Conservation (phyloP, 208 protist genomes). For the Trypanosoma conorhini region DNA sequence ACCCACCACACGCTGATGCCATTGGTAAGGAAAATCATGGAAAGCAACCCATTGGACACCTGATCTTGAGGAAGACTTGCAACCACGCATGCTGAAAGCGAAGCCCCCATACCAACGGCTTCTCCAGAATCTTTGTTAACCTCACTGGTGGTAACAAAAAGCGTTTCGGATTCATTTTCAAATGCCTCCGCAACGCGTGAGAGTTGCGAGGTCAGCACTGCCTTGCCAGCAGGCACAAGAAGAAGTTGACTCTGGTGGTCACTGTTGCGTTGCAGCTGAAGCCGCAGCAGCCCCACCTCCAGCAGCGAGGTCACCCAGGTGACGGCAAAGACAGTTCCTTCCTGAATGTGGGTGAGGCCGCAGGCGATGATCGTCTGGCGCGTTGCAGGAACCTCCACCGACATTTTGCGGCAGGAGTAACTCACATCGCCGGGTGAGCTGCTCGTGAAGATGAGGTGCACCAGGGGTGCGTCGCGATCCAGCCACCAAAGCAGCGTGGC, state of each 20-base stretch:
- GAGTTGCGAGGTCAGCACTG: constrained; percentile 43
- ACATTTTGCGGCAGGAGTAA: constrained; percentile 59
- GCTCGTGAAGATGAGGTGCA: constrained; percentile 65
- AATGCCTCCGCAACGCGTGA: constrained; percentile 23
- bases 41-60: constrained; percentile 17
- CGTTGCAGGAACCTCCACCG: constrained; percentile 53
- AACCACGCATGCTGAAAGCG: constrained; percentile 19
- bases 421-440: constrained; percentile 42
- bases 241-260: constrained; percentile 54
- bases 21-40: constrained; percentile 60
- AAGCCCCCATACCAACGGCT: background rate
- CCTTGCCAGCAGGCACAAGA: constrained; percentile 42
- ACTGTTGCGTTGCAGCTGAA: constrained; percentile 58
- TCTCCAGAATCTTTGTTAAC: background rate
- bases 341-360: constrained; percentile 53
- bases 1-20: constrained; percentile 62
- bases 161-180: constrained; percentile 11
- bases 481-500: constrained; percentile 79
- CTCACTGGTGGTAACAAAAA: background rate
- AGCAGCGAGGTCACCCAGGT: constrained; percentile 52
- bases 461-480: constrained; percentile 40
- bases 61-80: constrained; percentile 9
- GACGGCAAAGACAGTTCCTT: constrained; percentile 48
- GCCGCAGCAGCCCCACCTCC: constrained; percentile 37
- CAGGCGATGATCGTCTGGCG: constrained; percentile 56